Percentiles rank a stretch among this genome's conserved stretches.
These are phyloP conservation scores for Suhomyces anneliseae DNA, from an alignment of 1,139 yeast species.

Conservation along the genomic window DNA sequence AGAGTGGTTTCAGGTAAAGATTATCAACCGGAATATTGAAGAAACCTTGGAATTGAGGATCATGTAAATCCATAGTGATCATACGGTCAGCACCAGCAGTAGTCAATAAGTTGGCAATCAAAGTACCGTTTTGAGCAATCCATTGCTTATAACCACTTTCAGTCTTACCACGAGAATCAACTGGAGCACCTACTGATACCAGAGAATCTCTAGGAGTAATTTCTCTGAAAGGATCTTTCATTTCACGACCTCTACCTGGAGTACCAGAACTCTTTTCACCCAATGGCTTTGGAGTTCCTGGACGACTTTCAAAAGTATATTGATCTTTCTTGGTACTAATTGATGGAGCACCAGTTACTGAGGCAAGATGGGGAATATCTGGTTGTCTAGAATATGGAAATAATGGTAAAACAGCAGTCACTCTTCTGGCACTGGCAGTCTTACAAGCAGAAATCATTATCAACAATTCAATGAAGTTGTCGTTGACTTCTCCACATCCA, in stretches of 20 bases:
- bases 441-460: slow-evolving; percentile 93
- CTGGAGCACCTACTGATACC: slow-evolving; percentile 13
- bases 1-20: slow-evolving; percentile 77
- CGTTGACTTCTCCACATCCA: slow-evolving; percentile 90
- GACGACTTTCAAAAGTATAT: slow-evolving; percentile 62
- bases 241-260: slow-evolving; percentile 3
- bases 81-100: slow-evolving; percentile 97
- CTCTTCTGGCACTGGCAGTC: slow-evolving; percentile 89
- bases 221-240: slow-evolving; percentile 10
- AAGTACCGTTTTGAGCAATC: slow-evolving; percentile 94
- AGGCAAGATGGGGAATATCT: slow-evolving; percentile 87
- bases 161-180: slow-evolving; percentile 42
- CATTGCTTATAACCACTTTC: slow-evolving; percentile 82
- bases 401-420: slow-evolving; percentile 91
- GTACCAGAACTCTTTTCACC: not conserved
- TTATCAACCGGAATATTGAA: slow-evolving; percentile 93
- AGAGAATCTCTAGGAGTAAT: slow-evolving; percentile 8
- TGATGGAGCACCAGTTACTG: slow-evolving; percentile 49
- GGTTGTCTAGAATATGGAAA: slow-evolving; percentile 97
- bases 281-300: slow-evolving; percentile 56
- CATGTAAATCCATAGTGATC: slow-evolving; percentile 97
- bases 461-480: slow-evolving; percentile 81
- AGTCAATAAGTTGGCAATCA: slow-evolving; percentile 82
- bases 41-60: slow-evolving; percentile 92
- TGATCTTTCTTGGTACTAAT: slow-evolving; percentile 42